These are phyloP conservation scores for Penicillium sp. DNA, from an alignment of 2,329 filamentous ascomycete species.

Conservation along the genomic window DNA sequence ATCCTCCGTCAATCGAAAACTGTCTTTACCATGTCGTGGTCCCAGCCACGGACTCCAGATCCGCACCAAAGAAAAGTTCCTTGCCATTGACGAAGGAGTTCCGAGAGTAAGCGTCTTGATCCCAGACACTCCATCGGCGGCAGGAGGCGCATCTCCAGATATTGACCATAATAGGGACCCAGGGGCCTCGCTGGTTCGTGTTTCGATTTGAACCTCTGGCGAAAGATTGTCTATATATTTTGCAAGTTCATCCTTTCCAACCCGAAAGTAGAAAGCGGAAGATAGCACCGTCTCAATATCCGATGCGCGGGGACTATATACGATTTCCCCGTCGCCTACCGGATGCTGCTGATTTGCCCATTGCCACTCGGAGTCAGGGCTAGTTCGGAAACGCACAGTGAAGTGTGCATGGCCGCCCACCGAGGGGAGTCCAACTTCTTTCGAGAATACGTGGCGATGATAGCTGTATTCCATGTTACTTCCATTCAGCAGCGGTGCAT, in stretches of 20 bases:
- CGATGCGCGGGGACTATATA: slow-evolving; percentile 37
- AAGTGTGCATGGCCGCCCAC: slow-evolving; percentile 41
- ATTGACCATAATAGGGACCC: slow-evolving; percentile 46
- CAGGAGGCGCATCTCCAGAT: slow-evolving; percentile 64
- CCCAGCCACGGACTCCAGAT: slow-evolving; percentile 84
- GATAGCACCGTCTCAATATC: background rate
- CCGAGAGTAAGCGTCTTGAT: slow-evolving; percentile 65
- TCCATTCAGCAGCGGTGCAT: slow-evolving; percentile 34
- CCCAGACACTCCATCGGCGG: slow-evolving; percentile 60
- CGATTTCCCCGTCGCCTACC: slow-evolving; percentile 46
- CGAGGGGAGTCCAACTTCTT: slow-evolving; percentile 33
- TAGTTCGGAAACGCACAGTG: slow-evolving; percentile 49
- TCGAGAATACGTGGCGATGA: slow-evolving; percentile 41
- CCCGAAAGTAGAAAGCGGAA: slow-evolving; percentile 16
- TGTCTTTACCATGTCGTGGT: slow-evolving; percentile 76
- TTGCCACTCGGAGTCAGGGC: slow-evolving; percentile 44
- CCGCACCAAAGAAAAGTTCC: slow-evolving; percentile 82
- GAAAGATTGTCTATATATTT: slow-evolving; percentile 43
- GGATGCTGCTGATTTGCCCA: slow-evolving; percentile 50
- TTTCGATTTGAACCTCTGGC: slow-evolving; percentile 37
- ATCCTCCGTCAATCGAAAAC: slow-evolving; percentile 74
- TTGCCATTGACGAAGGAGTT: slow-evolving; percentile 64
- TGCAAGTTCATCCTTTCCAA: slow-evolving; percentile 23
- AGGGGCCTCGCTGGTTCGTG: slow-evolving; percentile 45
- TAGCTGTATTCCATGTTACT: slow-evolving; percentile 25